A percentile compares a stretch with the other conserved stretches of the same genome.
These are phyloP conservation scores for Ogataea corticis DNA, from an alignment of 805 yeast genomes.

Conservation along the genomic window DNA sequence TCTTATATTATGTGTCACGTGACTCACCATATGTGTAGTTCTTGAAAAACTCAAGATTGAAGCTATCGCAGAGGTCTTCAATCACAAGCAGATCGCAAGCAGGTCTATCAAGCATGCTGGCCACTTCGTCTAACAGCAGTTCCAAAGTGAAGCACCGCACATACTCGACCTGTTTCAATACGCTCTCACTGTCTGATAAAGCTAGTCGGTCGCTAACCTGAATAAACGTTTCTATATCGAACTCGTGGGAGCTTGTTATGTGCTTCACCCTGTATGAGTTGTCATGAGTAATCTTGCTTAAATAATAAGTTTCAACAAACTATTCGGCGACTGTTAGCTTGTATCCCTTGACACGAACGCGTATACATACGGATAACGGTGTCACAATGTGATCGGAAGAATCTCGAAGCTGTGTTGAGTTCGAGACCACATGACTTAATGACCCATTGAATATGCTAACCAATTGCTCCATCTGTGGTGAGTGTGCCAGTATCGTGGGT, in stretches of 20 bases:
- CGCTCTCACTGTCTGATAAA: background rate
- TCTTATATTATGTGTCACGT: background rate
- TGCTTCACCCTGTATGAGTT: slow-evolving; percentile 14
- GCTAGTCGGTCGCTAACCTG: background rate
- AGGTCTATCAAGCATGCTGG: slow-evolving; percentile 16
- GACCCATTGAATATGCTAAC: slow-evolving; percentile 6
- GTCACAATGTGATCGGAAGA: slow-evolving; percentile 10
- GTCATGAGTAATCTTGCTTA: slow-evolving; percentile 3
- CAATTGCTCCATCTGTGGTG: slow-evolving; percentile 3
- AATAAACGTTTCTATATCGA: slow-evolving; percentile 13
- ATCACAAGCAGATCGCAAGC: slow-evolving; percentile 23
- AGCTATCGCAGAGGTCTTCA: slow-evolving; percentile 31
- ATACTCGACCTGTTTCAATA: slow-evolving; percentile 10
- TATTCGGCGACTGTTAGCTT: background rate
- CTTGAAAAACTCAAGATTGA: slow-evolving; percentile 27
- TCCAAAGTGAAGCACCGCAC: slow-evolving; percentile 19
- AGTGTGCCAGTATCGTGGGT: no score
- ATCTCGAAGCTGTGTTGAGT: slow-evolving; percentile 6
- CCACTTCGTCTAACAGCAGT: slow-evolving; percentile 14
- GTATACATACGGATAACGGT: slow-evolving; percentile 16
- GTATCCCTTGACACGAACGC: background rate
- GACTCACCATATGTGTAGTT: slow-evolving; percentile 27
- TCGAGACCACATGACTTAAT: slow-evolving; percentile 11
- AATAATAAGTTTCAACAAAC: slow-evolving; percentile 23
- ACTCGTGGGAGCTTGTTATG: slow-evolving; percentile 17